Evolutionary conservation across 2,329 filamentous ascomycete species (phyloP).

Genomic region (Aspergillus amoenus): DNA sequence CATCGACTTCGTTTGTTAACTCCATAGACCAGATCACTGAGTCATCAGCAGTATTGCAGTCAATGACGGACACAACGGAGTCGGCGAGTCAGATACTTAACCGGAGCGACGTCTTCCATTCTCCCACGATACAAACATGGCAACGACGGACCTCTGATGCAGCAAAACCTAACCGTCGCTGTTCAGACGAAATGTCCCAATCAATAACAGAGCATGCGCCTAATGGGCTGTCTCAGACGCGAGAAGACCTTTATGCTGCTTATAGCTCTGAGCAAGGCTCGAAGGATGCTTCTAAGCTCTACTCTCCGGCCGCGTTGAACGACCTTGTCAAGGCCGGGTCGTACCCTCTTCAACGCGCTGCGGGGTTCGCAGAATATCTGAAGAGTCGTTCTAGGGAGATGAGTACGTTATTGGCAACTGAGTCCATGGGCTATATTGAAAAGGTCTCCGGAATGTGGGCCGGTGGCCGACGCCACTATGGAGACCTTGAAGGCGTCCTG

Average conservation of each 20-base stretch:
- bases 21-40: constrained; percentile 72
- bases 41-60: constrained; percentile 68
- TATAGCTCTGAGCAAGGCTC: constrained; percentile 27
- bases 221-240: constrained; percentile 5
- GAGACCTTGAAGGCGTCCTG: constrained; percentile 65
- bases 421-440: constrained; percentile 94
- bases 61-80: constrained; percentile 69
- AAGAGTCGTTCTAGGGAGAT: constrained; percentile 76
- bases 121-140: constrained; percentile 61
- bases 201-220: constrained; percentile 26
- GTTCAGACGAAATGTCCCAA: constrained; percentile 38
- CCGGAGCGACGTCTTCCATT: constrained; percentile 84
- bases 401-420: constrained; percentile 77
- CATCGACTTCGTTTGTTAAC: constrained; percentile 73
- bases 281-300: constrained; percentile 19
- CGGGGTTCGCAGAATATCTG: constrained; percentile 78
- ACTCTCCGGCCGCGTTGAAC: constrained; percentile 54
- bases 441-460: constrained; percentile 98
- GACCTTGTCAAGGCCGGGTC: constrained; percentile 62
- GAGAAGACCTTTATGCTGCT: constrained; percentile 16
- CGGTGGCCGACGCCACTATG: constrained; percentile 85
- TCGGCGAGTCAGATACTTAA: constrained; percentile 89
- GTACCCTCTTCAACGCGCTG: constrained; percentile 80
- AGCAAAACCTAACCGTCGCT: constrained; percentile 26
- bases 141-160: constrained; percentile 28